Conservation (phyloP, 2,329 filamentous ascomycete genomes). For the Berkeleyomyces basicola region DNA sequence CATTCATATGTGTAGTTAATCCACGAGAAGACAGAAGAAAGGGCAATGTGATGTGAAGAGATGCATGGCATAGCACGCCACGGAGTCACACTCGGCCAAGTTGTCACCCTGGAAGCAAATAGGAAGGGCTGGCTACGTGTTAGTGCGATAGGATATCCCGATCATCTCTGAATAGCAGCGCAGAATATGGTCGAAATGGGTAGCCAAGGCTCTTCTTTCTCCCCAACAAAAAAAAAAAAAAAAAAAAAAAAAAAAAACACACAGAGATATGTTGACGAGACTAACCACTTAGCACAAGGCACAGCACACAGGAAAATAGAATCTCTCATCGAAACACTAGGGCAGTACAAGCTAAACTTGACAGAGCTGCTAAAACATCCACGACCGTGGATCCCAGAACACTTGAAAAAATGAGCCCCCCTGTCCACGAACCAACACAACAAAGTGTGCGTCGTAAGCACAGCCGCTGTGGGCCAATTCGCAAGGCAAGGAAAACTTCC, state of each 20-base stretch:
- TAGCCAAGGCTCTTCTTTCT: not conserved
- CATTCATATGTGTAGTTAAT: too few species aligned
- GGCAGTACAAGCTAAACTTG: not conserved
- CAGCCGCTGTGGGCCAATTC: too few species aligned
- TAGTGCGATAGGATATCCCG: not conserved
- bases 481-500: too few species aligned
- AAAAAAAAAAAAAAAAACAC: constrained; percentile 1
- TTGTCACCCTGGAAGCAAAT: not conserved
- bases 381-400: not conserved
- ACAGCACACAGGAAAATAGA: not conserved
- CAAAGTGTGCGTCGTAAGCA: too few species aligned
- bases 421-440: not conserved
- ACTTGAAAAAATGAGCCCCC: not conserved
- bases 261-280: constrained; percentile 12
- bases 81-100: not conserved
- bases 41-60: not conserved
- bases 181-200: constrained; percentile 2
- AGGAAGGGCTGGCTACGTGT: not conserved
- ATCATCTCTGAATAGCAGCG: not conserved
- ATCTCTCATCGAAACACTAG: not conserved
- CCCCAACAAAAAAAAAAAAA: not conserved
- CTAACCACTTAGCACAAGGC: not conserved
- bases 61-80: too few species aligned
- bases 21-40: not conserved
- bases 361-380: not conserved